These are phyloP conservation scores for Aspergillus aculeatus DNA, from an alignment of 2,329 filamentous ascomycete species.

Conservation along the genomic window DNA sequence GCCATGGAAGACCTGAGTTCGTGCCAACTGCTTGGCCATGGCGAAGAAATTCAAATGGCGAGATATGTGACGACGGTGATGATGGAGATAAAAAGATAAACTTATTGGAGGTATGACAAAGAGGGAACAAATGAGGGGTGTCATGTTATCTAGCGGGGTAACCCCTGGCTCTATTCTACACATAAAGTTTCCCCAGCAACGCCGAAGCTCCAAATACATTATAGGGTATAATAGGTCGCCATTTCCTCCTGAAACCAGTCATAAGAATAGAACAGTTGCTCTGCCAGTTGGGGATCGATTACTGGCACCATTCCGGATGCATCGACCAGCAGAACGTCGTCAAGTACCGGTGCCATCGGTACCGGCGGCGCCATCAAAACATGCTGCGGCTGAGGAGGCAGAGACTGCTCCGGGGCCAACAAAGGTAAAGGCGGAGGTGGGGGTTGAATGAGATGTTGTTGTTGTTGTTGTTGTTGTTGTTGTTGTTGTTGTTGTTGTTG, in stretches of 20 bases:
- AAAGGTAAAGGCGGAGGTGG: conserved; percentile 4
- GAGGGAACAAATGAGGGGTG: not conserved
- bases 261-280: conserved; percentile 39
- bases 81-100: not conserved
- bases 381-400: conserved; percentile 12
- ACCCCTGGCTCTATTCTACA: not conserved
- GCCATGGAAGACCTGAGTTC: conserved; percentile 36
- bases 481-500: conserved; percentile 17
- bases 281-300: conserved; percentile 37
- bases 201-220: conserved; percentile 9
- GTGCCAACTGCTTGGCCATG: conserved; percentile 14
- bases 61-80: conserved; percentile 17
- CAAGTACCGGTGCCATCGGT: conserved; percentile 34
- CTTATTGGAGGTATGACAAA: too few species aligned
- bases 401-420: conserved; percentile 7
- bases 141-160: conserved; percentile 7
- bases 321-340: conserved; percentile 37
- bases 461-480: conserved; percentile 13
- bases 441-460: not conserved
- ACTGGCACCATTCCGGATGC: conserved; percentile 30
- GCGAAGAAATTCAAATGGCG: too few species aligned
- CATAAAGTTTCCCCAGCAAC: not conserved
- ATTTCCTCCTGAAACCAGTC: conserved; percentile 43
- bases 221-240: conserved; percentile 41
- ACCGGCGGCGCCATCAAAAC: conserved; percentile 24